Percentiles rank a stretch among this genome's conserved stretches.
phyloP scores from a whole-genome alignment of 1,139 yeast species.

The Candida albicans region DNA sequence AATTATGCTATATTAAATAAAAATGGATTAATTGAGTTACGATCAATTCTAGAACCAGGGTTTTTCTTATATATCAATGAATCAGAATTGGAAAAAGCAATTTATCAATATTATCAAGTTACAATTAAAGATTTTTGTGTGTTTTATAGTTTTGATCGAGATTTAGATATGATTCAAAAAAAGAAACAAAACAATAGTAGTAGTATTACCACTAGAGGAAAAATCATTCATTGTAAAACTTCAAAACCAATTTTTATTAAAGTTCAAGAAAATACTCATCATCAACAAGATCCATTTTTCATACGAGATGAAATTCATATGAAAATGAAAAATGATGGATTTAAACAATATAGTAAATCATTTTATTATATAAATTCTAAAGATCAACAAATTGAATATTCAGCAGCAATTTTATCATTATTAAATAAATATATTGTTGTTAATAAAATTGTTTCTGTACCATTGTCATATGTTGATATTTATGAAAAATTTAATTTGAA shows the following conservation, averaged over 20 bases:
- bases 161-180: neutral
- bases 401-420: constrained; percentile 2
- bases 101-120: constrained; percentile 3
- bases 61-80: neutral
- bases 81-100: constrained; percentile 3
- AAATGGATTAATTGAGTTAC: neutral
- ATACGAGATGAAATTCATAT: constrained; percentile 1
- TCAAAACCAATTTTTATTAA: constrained; percentile 1
- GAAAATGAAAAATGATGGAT: neutral
- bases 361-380: constrained; percentile 2
- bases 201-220: no score
- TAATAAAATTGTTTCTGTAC: constrained; percentile 1
- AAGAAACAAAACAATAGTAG: no score
- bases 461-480: constrained; percentile 1
- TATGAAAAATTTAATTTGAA: constrained; percentile 1
- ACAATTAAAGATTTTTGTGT: constrained; percentile 3
- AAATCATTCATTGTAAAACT: neutral
- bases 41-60: neutral
- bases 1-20: constrained; percentile 1
- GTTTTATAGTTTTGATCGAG: constrained; percentile 1
- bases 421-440: constrained; percentile 1
- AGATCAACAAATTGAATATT: neutral
- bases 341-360: neutral
- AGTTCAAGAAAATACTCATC: neutral
- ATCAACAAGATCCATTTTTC: neutral